These are phyloP conservation scores for Thelonectria discophora DNA, from an alignment of 2,329 filamentous ascomycete species.

Conservation along the genomic window DNA sequence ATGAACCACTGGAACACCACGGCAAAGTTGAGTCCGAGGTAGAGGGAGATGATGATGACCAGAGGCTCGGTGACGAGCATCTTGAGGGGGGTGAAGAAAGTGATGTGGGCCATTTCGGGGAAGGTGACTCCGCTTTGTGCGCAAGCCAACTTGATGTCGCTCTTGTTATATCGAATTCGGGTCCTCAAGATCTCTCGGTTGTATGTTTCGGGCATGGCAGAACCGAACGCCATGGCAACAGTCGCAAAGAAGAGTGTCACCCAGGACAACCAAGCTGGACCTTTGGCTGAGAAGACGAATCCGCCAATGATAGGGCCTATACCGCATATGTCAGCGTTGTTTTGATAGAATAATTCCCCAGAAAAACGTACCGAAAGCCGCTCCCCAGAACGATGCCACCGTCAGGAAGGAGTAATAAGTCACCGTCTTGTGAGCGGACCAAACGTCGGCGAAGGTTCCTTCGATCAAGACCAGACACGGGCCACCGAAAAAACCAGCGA, in stretches of 20 bases:
- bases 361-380: conserved; percentile 13
- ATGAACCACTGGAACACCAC: conserved; percentile 19
- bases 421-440: conserved; percentile 18
- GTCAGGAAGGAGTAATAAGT: conserved; percentile 23
- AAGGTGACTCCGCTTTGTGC: conserved; percentile 13
- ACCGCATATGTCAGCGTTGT: not conserved
- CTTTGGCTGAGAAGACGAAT: conserved; percentile 15
- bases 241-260: conserved; percentile 18
- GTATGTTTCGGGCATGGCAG: conserved; percentile 21
- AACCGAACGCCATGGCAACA: conserved; percentile 15
- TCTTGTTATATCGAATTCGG: conserved; percentile 19
- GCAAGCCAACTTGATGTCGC: conserved; percentile 12
- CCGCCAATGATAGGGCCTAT: conserved; percentile 18
- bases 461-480: conserved; percentile 19
- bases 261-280: conserved; percentile 21
- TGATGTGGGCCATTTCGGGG: conserved; percentile 15
- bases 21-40: conserved; percentile 20
- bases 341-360: not conserved
- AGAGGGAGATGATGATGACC: conserved; percentile 11
- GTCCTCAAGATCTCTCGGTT: conserved; percentile 20
- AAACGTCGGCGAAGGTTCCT: conserved; percentile 19
- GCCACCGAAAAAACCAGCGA: conserved; percentile 17
- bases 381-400: conserved; percentile 14
- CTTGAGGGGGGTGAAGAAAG: conserved; percentile 17
- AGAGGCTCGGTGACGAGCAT: conserved; percentile 19